A percentile compares a stretch with the other conserved stretches of the same genome.
These are phyloP conservation scores for Nitzschia putrida DNA, from an alignment of 108 stramenopile species.

Conservation along the genomic window DNA sequence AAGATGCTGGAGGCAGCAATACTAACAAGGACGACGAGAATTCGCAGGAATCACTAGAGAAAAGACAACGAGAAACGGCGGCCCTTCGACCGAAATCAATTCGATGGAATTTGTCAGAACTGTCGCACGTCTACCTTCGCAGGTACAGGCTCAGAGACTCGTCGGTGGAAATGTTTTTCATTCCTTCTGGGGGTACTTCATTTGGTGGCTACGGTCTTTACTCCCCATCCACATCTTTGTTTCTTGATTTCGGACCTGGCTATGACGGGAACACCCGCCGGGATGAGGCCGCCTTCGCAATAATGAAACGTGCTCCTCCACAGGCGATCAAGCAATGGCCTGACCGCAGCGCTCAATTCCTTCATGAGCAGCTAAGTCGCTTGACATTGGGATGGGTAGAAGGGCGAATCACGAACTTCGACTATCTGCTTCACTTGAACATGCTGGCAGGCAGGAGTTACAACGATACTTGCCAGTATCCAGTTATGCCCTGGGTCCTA, in stretches of 20 bases:
- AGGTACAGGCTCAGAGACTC: slow-evolving; percentile 93
- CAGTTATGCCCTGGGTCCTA: slow-evolving; percentile 98
- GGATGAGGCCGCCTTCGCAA: slow-evolving; percentile 83
- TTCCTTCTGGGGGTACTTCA: slow-evolving; percentile 81
- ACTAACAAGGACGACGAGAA: slow-evolving; percentile 39
- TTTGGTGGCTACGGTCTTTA: slow-evolving; percentile 77
- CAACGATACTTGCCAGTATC: slow-evolving; percentile 98
- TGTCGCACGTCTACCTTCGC: slow-evolving; percentile 88
- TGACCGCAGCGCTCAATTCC: slow-evolving; percentile 74
- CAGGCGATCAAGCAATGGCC: slow-evolving; percentile 92
- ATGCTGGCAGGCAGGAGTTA: slow-evolving; percentile 93
- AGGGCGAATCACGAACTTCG: slow-evolving; percentile 93
- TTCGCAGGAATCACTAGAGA: slow-evolving; percentile 54
- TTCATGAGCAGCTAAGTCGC: slow-evolving; percentile 83
- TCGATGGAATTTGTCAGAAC: slow-evolving; percentile 85
- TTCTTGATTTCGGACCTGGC: slow-evolving; percentile 91
- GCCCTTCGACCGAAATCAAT: slow-evolving; percentile 84
- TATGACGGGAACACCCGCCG: slow-evolving; percentile 75
- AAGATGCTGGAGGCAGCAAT: slow-evolving; percentile 40
- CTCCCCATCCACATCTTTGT: slow-evolving; percentile 78
- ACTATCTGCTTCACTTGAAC: slow-evolving; percentile 94
- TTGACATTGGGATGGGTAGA: slow-evolving; percentile 89
- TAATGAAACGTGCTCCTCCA: slow-evolving; percentile 83
- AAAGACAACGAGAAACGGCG: slow-evolving; percentile 46
- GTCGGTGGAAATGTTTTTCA: slow-evolving; percentile 94